Evolutionary conservation across 129 eudicot species (phyloP).

Genomic region (Helianthus annuus): DNA sequence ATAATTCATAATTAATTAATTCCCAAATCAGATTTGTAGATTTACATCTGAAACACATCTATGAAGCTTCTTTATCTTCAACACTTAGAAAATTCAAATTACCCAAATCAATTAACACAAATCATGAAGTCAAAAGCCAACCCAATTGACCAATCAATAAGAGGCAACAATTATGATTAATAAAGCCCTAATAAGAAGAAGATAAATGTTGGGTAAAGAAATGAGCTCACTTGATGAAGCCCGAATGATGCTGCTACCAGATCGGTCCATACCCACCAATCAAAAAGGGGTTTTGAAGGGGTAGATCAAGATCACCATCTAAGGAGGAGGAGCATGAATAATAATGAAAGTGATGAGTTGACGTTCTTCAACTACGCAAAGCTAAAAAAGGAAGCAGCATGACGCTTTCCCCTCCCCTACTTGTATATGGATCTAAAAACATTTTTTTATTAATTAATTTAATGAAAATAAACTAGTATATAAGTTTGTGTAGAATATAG

Average conservation of each 20-base stretch:
- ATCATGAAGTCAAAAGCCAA: neutral
- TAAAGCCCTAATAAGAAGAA: neutral
- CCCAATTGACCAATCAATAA: constrained; percentile 10
- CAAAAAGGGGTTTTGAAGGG: constrained; percentile 12
- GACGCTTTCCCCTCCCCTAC: constrained; percentile 28
- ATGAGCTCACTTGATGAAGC: constrained; percentile 21
- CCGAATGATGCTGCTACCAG: constrained; percentile 12
- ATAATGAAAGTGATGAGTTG: neutral
- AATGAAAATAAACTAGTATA: too few species aligned
- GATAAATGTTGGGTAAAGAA: neutral
- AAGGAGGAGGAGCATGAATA: neutral
- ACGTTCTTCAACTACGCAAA: constrained; percentile 42
- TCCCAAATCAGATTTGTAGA: neutral
- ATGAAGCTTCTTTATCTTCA: too few species aligned
- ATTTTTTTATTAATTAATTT: too few species aligned
- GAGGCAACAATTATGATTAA: neutral
- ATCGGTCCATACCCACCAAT: constrained; percentile 17
- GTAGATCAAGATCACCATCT: constrained; percentile 24
- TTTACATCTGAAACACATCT: neutral
- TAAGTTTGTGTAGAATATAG: too few species aligned
- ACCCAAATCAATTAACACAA: neutral
- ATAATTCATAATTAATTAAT: neutral
- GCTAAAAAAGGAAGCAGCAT: constrained; percentile 28
- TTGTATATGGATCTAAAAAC: constrained; percentile 18
- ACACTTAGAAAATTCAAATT: constrained; percentile 8